phyloP scores from a whole-genome alignment of 2,329 filamentous ascomycete genomes.

The Trichoderma gracile region DNA sequence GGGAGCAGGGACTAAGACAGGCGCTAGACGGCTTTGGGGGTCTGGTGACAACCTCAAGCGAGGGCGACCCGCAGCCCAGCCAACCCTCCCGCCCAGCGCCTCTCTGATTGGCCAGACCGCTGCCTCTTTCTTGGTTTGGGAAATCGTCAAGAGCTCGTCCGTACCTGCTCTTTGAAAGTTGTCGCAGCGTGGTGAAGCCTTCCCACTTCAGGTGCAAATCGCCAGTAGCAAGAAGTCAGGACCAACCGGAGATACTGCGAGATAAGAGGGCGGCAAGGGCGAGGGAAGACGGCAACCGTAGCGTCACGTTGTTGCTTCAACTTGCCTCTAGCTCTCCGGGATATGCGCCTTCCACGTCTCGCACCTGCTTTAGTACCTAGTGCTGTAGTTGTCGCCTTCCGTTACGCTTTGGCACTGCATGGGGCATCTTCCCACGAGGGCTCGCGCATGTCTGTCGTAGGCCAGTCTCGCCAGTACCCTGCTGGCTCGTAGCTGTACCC shows the following conservation, averaged over 20 bases:
- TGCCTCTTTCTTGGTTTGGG: not conserved
- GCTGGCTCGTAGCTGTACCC: not conserved
- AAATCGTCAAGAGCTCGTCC: no score
- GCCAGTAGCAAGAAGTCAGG: no score
- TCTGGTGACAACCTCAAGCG: slow-evolving; percentile 22
- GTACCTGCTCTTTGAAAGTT: slow-evolving; percentile 8
- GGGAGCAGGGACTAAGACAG: not conserved
- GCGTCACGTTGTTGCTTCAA: slow-evolving; percentile 1
- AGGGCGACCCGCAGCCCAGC: slow-evolving; percentile 16
- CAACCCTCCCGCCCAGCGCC: slow-evolving; percentile 14
- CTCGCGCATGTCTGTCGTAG: slow-evolving; percentile 12
- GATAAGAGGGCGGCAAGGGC: not conserved
- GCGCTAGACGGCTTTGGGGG: slow-evolving; percentile 14
- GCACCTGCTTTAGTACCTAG: not conserved
- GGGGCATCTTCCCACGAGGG: slow-evolving; percentile 21
- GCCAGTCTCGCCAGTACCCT: not conserved
- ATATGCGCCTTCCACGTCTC: not conserved
- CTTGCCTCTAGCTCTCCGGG: not conserved
- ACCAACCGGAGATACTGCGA: no score
- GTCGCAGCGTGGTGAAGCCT: not conserved
- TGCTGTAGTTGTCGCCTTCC: not conserved
- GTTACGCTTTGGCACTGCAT: not conserved
- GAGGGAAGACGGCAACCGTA: not conserved
- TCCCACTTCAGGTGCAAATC: no score
- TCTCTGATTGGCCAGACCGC: slow-evolving; percentile 14